Evolutionary conservation across 2,329 filamentous ascomycete species (phyloP).

Genomic region (Ceratocystis alfenasii): DNA sequence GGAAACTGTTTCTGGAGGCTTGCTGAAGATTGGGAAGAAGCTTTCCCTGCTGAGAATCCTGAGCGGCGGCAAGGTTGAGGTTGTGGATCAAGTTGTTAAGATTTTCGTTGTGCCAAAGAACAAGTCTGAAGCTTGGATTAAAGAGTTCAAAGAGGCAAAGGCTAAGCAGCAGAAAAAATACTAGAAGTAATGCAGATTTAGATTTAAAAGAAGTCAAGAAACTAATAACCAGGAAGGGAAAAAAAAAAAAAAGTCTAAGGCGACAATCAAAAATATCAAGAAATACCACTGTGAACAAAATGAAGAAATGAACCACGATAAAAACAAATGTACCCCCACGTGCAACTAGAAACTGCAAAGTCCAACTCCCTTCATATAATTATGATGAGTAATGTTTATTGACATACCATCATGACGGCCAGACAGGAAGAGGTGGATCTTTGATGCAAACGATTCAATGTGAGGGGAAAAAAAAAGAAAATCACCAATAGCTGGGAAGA

Average conservation of each 20-base stretch:
- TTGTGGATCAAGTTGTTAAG: constrained; percentile 73
- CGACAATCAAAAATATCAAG: constrained; percentile 5
- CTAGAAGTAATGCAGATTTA: background rate
- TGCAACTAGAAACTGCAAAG: background rate
- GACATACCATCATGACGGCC: background rate
- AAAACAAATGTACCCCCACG: background rate
- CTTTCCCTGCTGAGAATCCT: constrained; percentile 64
- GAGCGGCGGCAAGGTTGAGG: constrained; percentile 63
- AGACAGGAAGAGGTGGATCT: too few relatives aligned
- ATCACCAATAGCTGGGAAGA: constrained; percentile 3
- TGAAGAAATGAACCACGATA: background rate
- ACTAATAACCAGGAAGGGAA: background rate
- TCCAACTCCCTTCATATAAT: background rate
- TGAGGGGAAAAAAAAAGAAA: constrained; percentile 15
- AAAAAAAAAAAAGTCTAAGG: constrained; percentile 10
- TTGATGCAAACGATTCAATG: background rate
- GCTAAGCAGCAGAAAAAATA: constrained; percentile 32
- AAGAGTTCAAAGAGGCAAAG: constrained; percentile 70
- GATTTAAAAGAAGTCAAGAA: constrained; percentile 17
- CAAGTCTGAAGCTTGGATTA: constrained; percentile 63
- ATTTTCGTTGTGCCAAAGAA: constrained; percentile 69
- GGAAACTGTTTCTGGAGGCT: constrained; percentile 65
- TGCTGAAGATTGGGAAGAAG: constrained; percentile 86
- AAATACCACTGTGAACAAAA: background rate
- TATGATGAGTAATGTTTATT: background rate